Base-by-base conservation (phyloP, 1,284 basidiomycete species). In the Kwoniella shivajii region DNA sequence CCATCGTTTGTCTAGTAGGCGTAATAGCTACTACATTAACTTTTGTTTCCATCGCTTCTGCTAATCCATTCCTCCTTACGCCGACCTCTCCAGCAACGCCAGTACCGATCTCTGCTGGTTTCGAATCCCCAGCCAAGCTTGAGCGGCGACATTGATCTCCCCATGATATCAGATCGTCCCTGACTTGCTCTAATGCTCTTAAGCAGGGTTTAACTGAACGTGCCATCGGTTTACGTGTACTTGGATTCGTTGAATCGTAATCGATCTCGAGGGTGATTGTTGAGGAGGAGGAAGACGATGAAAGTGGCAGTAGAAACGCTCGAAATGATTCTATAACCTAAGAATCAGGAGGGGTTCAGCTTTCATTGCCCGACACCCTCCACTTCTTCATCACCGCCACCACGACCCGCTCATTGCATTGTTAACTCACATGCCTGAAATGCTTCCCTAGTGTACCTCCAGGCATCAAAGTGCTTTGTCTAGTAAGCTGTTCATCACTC, bases 371-470 rank as follows among this genome's bases (percentile, higher is more conserved):
- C n/a, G n/a, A n/a, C n/a, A n/a, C n/a, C n/a, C n/a, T n/a, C n/a
- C n/a, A n/a, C n/a, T 30, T 13, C 24, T 18, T 11, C 24, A 18
- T 47, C 26, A 29, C 13, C 11, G 26, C 37, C 26, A 51, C 36
- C 36, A 24, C 3, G n/a, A n/a, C n/a, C n/a, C n/a, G n/a, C n/a
- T n/a, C n/a, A n/a, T n/a, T n/a, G n/a, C n/a, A 43, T 7, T 36
- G 9, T 46, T 27, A 34, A 60, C 69, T 60, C 45, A 68, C 75
- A 64, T 77, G 75, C 9, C 75, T 64, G 50, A 77, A 69, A 54
- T 77, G 75, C 49, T 75, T 75, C 4, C 75, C 75, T 0, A 73
- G 33, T 7, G 70, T 69, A 4, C 73, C 73, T 0, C 75, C 75
- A 11, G 74, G 73, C 49, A 77, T 70, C 18, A 77, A 51, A 11